Evolutionary conservation across 352 stramenopile species (phyloP), one percentile per base, ranked within the genome.

Genomic region (Blastocystis sp.): DNA sequence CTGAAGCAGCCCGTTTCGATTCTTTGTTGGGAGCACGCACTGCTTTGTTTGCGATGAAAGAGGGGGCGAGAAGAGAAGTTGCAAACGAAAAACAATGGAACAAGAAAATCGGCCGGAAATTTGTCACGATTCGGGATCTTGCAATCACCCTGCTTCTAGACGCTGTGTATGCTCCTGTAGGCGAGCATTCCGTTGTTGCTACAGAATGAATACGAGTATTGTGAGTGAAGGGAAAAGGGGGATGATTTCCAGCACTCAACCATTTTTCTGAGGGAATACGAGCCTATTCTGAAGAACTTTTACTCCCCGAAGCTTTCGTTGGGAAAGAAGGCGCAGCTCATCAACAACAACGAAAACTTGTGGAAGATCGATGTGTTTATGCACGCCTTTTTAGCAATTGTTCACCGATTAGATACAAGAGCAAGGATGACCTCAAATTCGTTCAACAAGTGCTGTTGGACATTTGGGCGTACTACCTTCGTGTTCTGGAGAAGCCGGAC

Each of bases 261-360:
- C 34, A 11, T 59, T 3, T 84, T 52, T 84, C 57, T 42, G 38
- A 84, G 48, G 57, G 74, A 84, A 68, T 69, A 69, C 57, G 74
- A 84, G 60, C 52, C 54, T 34, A 54, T 84, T 84, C 38, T 84
- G 40, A 84, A 69, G 74, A 84, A 84, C 52, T 69, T 84, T 17
- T 54, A 52, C 10, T 84, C 74, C 0, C 42, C 74, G 38, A 84
- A 57, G 66, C 60, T 84, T 40, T 84, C 74, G 3, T 54, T 84
- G 38, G 74, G 74, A 14, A 84, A 84, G 57, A 66, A 68, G 24
- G 74, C 60, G 21, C 48, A 84, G n/a, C 34, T 84, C 28, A 66
- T 84, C 60, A 84, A 84, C 34, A 64, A 40, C 42, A 84, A 84
- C 61, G 74, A 84, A 63, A 28, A 62, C 19, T 42, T 84, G 17